Conservation (phyloP, 2,329 filamentous ascomycete species). For the Sporothrix humicola region DNA sequence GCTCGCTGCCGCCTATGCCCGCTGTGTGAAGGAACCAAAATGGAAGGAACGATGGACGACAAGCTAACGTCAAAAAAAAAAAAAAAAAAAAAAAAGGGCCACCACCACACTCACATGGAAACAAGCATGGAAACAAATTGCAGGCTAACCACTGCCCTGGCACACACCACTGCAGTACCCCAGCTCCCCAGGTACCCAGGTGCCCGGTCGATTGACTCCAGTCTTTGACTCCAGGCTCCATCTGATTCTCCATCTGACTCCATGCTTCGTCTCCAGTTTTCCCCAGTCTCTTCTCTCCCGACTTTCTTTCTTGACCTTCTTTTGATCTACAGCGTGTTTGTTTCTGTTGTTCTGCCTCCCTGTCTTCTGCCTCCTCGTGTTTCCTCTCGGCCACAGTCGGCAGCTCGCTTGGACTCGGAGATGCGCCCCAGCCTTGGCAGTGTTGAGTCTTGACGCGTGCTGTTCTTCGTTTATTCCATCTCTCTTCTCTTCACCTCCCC, state of each 20-base stretch:
- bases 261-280: conserved; percentile 23
- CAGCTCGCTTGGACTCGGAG: conserved; percentile 8
- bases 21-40: too few relatives aligned
- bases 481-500: too few relatives aligned
- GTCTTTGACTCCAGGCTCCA: conserved; percentile 1
- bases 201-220: neutral
- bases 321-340: too few relatives aligned
- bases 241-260: neutral
- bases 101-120: neutral
- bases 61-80: neutral
- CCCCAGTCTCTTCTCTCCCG: neutral
- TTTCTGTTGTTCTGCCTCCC: neutral
- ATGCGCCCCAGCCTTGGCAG: conserved; percentile 13
- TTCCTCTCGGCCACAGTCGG: neutral
- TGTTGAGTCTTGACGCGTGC: neutral
- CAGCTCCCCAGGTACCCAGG: neutral
- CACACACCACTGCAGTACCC: conserved; percentile 3
- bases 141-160: neutral
- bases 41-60: neutral
- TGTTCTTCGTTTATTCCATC: neutral
- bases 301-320: neutral
- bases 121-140: conserved; percentile 2
- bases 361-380: neutral
- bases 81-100: neutral
- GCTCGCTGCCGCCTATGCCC: too few relatives aligned